Evolutionary conservation across 2,329 filamentous ascomycete genomes (phyloP).

Genomic region (Aspergillus ochraceus): DNA sequence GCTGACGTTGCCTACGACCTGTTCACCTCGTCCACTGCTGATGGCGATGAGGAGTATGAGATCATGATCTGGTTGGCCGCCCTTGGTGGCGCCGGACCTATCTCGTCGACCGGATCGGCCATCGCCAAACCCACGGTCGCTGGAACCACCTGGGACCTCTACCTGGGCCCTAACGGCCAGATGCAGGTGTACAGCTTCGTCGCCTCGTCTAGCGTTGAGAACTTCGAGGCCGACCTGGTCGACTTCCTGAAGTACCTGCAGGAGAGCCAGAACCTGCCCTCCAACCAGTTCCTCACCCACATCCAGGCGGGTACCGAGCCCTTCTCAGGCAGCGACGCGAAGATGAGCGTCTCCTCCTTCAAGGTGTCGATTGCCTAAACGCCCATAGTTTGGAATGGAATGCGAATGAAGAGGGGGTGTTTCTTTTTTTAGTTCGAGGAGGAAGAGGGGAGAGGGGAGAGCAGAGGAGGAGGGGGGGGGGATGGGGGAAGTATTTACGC

Average conservation of each 20-base stretch:
- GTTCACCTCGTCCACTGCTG: constrained; percentile 54
- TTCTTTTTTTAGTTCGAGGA: background rate
- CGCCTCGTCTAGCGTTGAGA: constrained; percentile 47
- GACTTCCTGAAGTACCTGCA: constrained; percentile 60
- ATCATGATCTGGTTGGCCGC: constrained; percentile 67
- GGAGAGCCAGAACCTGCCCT: constrained; percentile 33
- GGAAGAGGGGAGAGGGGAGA: constrained; percentile 1
- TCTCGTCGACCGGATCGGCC: constrained; percentile 50
- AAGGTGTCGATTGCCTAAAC: constrained; percentile 28
- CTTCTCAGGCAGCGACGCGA: constrained; percentile 31
- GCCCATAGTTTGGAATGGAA: background rate
- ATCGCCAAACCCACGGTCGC: constrained; percentile 57
- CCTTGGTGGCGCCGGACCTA: constrained; percentile 58
- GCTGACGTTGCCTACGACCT: constrained; percentile 64
- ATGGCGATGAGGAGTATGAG: constrained; percentile 55
- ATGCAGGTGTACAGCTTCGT: constrained; percentile 63
- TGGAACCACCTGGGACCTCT: constrained; percentile 59
- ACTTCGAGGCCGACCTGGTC: constrained; percentile 59
- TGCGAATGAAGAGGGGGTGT: background rate
- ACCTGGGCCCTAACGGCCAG: constrained; percentile 59
- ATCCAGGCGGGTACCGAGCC: constrained; percentile 44
- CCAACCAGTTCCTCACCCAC: constrained; percentile 54
- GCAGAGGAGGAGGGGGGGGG: constrained; percentile 4
- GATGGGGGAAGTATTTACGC: constrained; percentile 13
- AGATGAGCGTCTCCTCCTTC: constrained; percentile 31